phyloP scores from a whole-genome alignment of 2,329 filamentous ascomycete genomes.

The Colletotrichum sojae region DNA sequence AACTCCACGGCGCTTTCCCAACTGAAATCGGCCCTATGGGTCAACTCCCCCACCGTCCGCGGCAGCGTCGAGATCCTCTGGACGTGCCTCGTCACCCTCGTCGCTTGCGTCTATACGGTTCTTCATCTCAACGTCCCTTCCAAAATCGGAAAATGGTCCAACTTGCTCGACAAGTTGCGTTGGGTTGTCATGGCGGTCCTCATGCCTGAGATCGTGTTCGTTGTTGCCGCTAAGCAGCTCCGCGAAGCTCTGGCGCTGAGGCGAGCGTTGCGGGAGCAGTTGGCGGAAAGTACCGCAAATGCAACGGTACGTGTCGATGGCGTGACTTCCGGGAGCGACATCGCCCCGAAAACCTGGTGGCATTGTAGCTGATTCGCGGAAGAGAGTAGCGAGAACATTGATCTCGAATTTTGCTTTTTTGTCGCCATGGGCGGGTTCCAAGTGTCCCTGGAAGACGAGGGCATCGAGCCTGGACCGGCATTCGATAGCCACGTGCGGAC shows the following conservation, averaged over 20 bases:
- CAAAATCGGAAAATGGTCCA: constrained; percentile 24
- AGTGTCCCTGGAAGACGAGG: constrained; percentile 4
- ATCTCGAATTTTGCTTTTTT: constrained; percentile 49
- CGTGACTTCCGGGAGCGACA: no score
- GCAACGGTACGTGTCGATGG: no score
- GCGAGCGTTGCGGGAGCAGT: constrained; percentile 17
- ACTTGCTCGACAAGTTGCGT: constrained; percentile 42
- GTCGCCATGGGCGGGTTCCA: constrained; percentile 49
- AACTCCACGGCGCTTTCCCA: neutral
- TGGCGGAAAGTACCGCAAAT: no score
- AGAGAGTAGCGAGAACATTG: no score
- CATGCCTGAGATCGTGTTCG: constrained; percentile 51
- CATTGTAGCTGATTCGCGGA: no score
- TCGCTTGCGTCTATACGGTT: constrained; percentile 53
- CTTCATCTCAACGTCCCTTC: constrained; percentile 55
- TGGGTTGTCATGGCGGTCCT: constrained; percentile 51
- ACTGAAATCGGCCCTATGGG: constrained; percentile 1
- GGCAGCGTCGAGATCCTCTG: constrained; percentile 51
- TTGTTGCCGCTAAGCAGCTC: no score
- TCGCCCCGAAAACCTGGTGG: no score
- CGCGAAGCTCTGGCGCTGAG: constrained; percentile 16
- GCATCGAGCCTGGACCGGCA: neutral
- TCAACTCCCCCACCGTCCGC: constrained; percentile 43
- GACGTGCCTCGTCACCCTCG: constrained; percentile 52
- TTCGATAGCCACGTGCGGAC: no score